Base-by-base conservation (phyloP, 2,329 filamentous ascomycete genomes). In the Dothideomycetes sp. region DNA sequence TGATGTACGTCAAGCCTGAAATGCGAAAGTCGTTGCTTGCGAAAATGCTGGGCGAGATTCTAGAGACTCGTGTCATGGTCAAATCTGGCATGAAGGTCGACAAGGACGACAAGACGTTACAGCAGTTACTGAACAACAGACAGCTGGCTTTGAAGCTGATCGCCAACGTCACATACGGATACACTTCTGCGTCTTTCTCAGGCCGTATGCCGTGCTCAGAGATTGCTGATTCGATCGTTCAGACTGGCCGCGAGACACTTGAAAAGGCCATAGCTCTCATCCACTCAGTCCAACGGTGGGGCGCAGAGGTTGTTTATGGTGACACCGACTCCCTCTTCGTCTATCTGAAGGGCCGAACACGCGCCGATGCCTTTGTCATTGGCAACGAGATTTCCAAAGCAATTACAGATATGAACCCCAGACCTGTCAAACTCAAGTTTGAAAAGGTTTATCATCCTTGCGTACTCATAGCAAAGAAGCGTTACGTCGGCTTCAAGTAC, bases 361-460 rank as follows among this genome's bases (percentile, higher is more conserved):
- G 78, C 39, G 84, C 86, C 15, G 77, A 96, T 57, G 93, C 93
- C 0, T 98, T 98, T 59, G 73, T 81, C 40, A 87, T 98, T 38
- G 93, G 91, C 19, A 78, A 88, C 49, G 89, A 96, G 55, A 98
- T 98, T 45, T 82, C 88, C 24, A 76, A 83, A 52, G 79, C 81
- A 11, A 77, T 98, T 42, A 96, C 91, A 0, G 75, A 85, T 40
- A 81, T 84, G 66, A 98, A 95, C 53, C 93, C 91, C 2, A 76
- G 81, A 1, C 91, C 91, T 0, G 70, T 98, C 49, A 96, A 94
- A 61, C 79, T 98, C 47, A 96, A 96, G 57, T 95, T 98, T 50
- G 91, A 98, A 58, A 98, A 98, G 52, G 89, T 98, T 2, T 98
- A 98, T 60, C 84, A 94, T 47, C 91, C 93, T 0, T 96, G 89